phyloP scores from a whole-genome alignment of 768 basidiomycete species.

The Mycena haematopus region DNA sequence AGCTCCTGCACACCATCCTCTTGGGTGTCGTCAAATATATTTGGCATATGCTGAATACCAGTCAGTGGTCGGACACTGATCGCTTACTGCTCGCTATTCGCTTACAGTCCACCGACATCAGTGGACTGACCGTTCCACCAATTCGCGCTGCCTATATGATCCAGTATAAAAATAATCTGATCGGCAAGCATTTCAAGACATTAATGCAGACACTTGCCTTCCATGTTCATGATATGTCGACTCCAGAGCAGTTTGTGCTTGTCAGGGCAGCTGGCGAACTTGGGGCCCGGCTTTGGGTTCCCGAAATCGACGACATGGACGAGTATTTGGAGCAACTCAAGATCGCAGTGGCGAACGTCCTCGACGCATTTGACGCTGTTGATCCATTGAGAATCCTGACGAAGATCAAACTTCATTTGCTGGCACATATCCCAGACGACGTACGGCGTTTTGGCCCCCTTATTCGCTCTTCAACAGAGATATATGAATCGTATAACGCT shows the following conservation, averaged over 20 bases:
- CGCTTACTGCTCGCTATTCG: constrained; percentile 34
- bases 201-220: constrained; percentile 39
- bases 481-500: constrained; percentile 47
- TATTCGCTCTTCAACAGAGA: constrained; percentile 43
- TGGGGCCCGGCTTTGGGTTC: constrained; percentile 41
- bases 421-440: constrained; percentile 38
- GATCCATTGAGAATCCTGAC: constrained; percentile 41
- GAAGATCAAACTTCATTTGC: constrained; percentile 43
- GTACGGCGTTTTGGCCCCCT: constrained; percentile 41
- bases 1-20: not conserved
- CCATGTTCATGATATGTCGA: constrained; percentile 37
- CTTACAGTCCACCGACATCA: constrained; percentile 34
- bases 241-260: constrained; percentile 28
- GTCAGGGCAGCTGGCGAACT: constrained; percentile 35
- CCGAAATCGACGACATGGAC: constrained; percentile 36
- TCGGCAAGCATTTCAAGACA: constrained; percentile 45
- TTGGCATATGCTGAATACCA: constrained; percentile 17
- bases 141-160: constrained; percentile 40
- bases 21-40: constrained; percentile 39
- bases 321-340: constrained; percentile 34
- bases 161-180: constrained; percentile 40
- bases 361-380: constrained; percentile 39
- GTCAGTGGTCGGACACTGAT: constrained; percentile 31
- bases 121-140: constrained; percentile 29
- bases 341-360: constrained; percentile 39